Evolutionary conservation across 164 flowering plant genomes (phyloP), one percentile per base, ranked within the genome.

Genomic region (Houttuynia cordata): DNA sequence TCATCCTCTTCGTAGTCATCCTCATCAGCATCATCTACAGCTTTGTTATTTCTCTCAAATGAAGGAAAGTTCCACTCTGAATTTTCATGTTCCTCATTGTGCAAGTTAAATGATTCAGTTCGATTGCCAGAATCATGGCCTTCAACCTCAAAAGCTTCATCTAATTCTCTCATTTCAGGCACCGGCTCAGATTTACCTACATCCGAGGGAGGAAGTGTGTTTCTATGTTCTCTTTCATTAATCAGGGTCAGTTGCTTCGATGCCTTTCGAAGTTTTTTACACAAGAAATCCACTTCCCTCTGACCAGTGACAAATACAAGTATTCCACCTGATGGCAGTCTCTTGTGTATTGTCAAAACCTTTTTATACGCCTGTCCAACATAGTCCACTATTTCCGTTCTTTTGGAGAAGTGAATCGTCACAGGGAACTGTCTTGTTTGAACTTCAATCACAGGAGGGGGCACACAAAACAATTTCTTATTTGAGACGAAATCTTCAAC

Each of bases 261-360:
- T 67, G 85, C 90, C 71, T 74, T 79, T 10, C 91, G 85, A 22
- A 94, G 72, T 73, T 80, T 91, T 62, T 39, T 61, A 61, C 99
- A 91, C 61, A 94, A 72, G 67, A 76, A 74, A 39, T 94, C 95
- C 24, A 94, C 96, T 80, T 94, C 97, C 74, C 95, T 83, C 75
- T 90, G 99, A 62, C 99, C 97, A 39, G 99, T 94, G 62, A 91
- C 87, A 68, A 91, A 94, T 20, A 94, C 95, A 66, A 94, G 89
- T 71, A 94, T 85, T 60, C 97, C 96, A 51, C 97, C 99, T 45
- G 76, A 83, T 59, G 99, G 99, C 71, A 91, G 75, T 69, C 73
- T 83, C 75, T 78, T 91, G 80, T 94, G 96, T 65, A 94, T 94
- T 51, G 85, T 66, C 73, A 94, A 57, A 56, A 91, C 85, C 71